Base-by-base conservation (phyloP, 805 yeast genomes). In the Yamadazyma insecticola region DNA sequence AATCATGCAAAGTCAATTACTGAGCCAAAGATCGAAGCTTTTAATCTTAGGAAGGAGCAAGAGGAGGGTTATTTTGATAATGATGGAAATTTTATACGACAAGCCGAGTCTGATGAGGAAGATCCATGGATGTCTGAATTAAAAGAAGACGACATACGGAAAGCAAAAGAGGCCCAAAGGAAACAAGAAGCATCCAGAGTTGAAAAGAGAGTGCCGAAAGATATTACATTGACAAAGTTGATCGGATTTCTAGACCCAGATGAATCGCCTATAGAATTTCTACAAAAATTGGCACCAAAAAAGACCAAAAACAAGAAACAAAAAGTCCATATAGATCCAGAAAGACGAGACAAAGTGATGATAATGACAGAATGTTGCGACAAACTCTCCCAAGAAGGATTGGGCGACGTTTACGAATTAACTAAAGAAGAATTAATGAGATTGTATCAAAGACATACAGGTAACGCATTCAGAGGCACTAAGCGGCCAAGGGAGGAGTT, bases 21-120 rank as follows among this genome's bases (percentile, higher is more conserved):
- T 4, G 58, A 48, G 16, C 63, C 78, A 1, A 69, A 70, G 37
- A 37, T 83, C 2, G 89, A 82, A 36, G 72, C 83, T 0, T 83
- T 83, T 53, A 70, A 74, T 48, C 51, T 83, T 26, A 53, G 67
- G 15, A 61, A 72, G 13, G 90, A 83, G 43, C 52, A 61, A 25
- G 68, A 68, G 32, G 75, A 71, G 27, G 90, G 88, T 2, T 51
- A 51, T 3, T 77, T 78, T 46, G 87, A 80, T 42, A 63, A 56
- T 22, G 72, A 70, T 23, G 86, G 87, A 1, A 78, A 76, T 42
- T 81, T 61, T 42, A 56, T 76, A 13, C 56, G 69, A 16, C 53
- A 56, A 11, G 66, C 63, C 3, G 58, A 59, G 3, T 36, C 41
- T 8, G 48, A 46, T 10, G 65, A 50, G 5, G 50, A 50, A 14